Evolutionary conservation across 768 basidiomycete genomes (phyloP), one percentile per base, ranked within the genome.

Genomic region (Termitomyces titanicus): DNA sequence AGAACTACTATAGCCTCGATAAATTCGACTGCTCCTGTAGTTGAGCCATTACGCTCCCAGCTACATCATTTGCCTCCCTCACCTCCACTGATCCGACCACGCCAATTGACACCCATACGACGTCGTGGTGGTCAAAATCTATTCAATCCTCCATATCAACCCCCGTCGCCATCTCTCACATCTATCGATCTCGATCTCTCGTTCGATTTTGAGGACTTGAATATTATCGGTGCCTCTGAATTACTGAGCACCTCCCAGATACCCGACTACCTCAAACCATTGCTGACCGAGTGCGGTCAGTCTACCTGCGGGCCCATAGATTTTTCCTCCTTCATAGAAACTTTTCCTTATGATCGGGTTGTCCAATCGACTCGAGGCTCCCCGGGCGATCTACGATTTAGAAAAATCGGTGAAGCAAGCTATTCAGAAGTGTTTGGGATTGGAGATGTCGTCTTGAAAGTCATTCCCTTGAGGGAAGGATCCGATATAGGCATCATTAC

Each of bases 371-470:
- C 65, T 20, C 56, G 61, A 12, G 55, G 51, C 15, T 42, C 56
- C 1, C 49, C 34, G 10, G 46, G 35, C 60, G 71, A 57, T 33
- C 56, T 69, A 22, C 69, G 53, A 6, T 93, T 94, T 70, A 77
- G 72, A 61, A 99, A 99, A 71, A 86, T 98, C 44, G 96, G 96
- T 39, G 97, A 99, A 72, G 97, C 97, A 7, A 92, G 90, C 47
- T 99, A 89, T 70, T 96, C 93, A 0, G 97, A 99, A 66, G 97
- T 99, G 27, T 99, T 92, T 68, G 89, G 89, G 8, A 87, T 94
- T 48, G 88, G 88, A 3, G 83, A 89, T 60, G 83, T 95, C 33
- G 94, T 95, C n/a, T 77, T 95, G 59, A 96, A 95, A 74, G 79
- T 97, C 43, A 85, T 95, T 35, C 94, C 93, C 6, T 70, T 94